A percentile compares a stretch with the other conserved stretches of the same genome.
phyloP scores from a whole-genome alignment of 2,329 filamentous ascomycete genomes.

The Hymenotorrendiella dingleyae region DNA sequence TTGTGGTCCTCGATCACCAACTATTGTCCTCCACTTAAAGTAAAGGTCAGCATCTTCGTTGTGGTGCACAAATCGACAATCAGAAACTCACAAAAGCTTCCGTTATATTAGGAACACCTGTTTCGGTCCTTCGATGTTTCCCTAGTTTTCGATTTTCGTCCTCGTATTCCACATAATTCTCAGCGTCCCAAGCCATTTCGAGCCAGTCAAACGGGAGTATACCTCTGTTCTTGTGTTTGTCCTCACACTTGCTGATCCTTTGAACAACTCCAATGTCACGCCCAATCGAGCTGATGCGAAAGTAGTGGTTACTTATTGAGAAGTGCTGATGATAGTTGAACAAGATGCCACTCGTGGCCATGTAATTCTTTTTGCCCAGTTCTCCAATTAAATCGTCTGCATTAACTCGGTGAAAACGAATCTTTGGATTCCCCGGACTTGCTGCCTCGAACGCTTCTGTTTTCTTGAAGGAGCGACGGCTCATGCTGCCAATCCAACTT shows the following conservation, averaged over 20 bases:
- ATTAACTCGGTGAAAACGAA: too few relatives aligned
- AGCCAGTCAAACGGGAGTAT: conserved; percentile 1
- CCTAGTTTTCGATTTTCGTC: not conserved
- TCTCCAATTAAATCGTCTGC: not conserved
- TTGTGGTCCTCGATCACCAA: not conserved
- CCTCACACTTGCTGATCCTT: not conserved
- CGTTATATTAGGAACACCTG: not conserved
- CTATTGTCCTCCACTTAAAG: not conserved
- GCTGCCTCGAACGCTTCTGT: too few relatives aligned
- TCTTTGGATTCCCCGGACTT: not conserved
- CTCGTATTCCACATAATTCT: not conserved
- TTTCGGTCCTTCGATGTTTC: not conserved
- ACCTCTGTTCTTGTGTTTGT: not conserved
- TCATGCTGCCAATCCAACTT: not conserved
- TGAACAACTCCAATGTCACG: not conserved
- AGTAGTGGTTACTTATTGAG: not conserved
- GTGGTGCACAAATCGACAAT: not conserved
- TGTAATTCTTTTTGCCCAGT: not conserved
- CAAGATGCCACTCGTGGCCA: not conserved
- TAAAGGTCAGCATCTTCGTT: not conserved
- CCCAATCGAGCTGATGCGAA: not conserved
- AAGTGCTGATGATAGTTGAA: not conserved
- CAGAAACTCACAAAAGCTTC: not conserved
- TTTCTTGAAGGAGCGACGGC: not conserved
- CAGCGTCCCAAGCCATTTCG: not conserved